These are phyloP conservation scores for Pulchroboletus neoregius DNA, from an alignment of 1,284 basidiomycete species.

Conservation along the genomic window DNA sequence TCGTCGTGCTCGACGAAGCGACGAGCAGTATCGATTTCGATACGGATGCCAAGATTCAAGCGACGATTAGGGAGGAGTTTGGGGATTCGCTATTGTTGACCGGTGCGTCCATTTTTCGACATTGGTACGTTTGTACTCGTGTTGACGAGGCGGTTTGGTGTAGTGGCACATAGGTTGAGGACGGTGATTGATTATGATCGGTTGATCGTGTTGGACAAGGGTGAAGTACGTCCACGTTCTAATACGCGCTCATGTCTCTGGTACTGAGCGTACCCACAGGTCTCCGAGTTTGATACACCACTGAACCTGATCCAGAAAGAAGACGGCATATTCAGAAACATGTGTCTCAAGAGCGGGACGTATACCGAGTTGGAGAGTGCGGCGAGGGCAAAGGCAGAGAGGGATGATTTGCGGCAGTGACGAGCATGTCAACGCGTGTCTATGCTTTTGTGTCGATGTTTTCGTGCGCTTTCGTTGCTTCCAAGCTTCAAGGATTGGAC, in stretches of 20 bases:
- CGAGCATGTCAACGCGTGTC: no score
- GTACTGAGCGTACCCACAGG: slow-evolving; percentile 25
- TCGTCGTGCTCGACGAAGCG: slow-evolving; percentile 73
- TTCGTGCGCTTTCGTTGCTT: background rate
- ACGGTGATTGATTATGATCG: slow-evolving; percentile 64
- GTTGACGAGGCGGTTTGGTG: slow-evolving; percentile 1
- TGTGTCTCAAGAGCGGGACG: slow-evolving; percentile 81
- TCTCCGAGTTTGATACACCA: slow-evolving; percentile 84
- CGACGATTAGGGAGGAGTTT: slow-evolving; percentile 66
- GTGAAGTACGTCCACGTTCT: slow-evolving; percentile 31
- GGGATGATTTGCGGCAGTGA: slow-evolving; percentile 5
- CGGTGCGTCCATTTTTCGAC: slow-evolving; percentile 27
- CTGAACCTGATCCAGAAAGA: slow-evolving; percentile 70
- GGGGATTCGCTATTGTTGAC: slow-evolving; percentile 45
- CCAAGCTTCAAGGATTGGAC: no score
- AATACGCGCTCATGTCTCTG: background rate
- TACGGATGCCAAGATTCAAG: slow-evolving; percentile 61
- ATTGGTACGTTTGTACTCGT: background rate
- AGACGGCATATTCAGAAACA: slow-evolving; percentile 69
- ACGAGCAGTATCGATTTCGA: slow-evolving; percentile 60
- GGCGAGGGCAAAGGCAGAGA: slow-evolving; percentile 48
- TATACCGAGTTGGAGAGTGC: slow-evolving; percentile 64
- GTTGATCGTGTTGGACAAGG: slow-evolving; percentile 66
- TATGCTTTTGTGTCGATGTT: background rate
- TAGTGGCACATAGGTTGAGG: slow-evolving; percentile 51